Conservation (phyloP, 371 early-diverging fungal genomes). For the Mortierella sp. region DNA sequence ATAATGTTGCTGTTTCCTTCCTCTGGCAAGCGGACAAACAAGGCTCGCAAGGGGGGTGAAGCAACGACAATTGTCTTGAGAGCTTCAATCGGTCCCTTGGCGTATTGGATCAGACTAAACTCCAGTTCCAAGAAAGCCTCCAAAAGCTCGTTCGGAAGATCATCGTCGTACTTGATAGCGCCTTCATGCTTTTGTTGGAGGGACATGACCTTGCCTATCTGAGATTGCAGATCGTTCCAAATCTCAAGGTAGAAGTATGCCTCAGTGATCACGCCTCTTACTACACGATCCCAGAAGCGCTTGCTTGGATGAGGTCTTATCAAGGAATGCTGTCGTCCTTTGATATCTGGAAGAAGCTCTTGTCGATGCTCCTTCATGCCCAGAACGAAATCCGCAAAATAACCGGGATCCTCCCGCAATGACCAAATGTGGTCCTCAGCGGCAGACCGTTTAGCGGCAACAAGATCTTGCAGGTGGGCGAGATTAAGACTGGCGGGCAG, state of each 20-base stretch:
- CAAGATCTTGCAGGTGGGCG: conserved; percentile 24
- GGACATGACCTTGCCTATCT: conserved; percentile 23
- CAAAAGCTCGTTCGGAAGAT: conserved; percentile 31
- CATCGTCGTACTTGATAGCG: conserved; percentile 15
- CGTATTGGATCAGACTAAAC: conserved; percentile 15
- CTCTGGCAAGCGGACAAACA: conserved; percentile 34
- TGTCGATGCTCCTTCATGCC: conserved; percentile 43
- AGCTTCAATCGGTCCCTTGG: conserved; percentile 16
- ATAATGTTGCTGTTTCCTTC: conserved; percentile 17
- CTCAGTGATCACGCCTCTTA: conserved; percentile 13
- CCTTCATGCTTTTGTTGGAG: conserved; percentile 24
- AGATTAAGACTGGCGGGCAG: conserved; percentile 31
- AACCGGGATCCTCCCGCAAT: conserved; percentile 34
- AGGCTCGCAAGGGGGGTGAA: conserved; percentile 31
- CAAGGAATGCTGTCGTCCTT: conserved; percentile 33
- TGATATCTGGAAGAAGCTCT: conserved; percentile 25
- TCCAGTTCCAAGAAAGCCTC: conserved; percentile 34
- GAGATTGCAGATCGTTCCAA: conserved; percentile 16
- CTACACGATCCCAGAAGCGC: conserved; percentile 33
- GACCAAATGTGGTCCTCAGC: conserved; percentile 39
- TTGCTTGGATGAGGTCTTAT: conserved; percentile 14
- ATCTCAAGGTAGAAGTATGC: conserved; percentile 21
- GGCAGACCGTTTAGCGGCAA: conserved; percentile 30
- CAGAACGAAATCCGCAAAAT: conserved; percentile 25
- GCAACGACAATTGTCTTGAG: conserved; percentile 23